These are phyloP conservation scores for Trichosporon sp. DNA, from an alignment of 1,284 basidiomycete genomes.

Conservation along the genomic window DNA sequence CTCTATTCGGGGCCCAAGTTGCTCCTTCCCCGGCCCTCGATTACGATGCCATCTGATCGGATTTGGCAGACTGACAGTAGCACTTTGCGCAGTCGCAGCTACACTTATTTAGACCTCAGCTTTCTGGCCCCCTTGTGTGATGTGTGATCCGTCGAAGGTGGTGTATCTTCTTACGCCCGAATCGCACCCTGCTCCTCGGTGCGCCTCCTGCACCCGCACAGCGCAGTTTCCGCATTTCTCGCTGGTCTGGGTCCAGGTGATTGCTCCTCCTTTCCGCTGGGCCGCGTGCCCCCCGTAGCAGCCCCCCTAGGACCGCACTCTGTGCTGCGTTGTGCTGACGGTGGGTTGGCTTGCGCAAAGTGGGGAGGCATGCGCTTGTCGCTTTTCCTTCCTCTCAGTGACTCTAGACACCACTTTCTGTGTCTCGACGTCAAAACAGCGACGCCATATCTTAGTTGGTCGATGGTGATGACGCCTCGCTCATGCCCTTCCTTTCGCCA, in stretches of 20 bases:
- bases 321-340: neutral
- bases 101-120: neutral
- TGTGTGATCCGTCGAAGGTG: neutral
- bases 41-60: too few species aligned
- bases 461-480: constrained; percentile 18
- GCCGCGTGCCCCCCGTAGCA: neutral
- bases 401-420: constrained; percentile 1
- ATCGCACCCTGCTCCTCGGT: neutral
- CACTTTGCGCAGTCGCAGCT: neutral
- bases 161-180: constrained; percentile 6
- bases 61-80: neutral
- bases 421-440: constrained; percentile 17
- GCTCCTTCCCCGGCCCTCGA: too few species aligned
- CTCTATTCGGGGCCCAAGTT: too few species aligned
- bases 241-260: neutral
- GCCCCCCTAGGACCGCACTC: neutral
- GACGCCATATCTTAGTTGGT: neutral
- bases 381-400: neutral
- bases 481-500: constrained; percentile 14
- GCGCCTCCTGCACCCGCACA: too few species aligned
- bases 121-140: neutral
- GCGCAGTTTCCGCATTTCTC: neutral
- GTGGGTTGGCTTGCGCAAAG: neutral
- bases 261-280: constrained; percentile 9
- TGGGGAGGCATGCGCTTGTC: too few species aligned